Base-by-base conservation (phyloP, 495 filamentous ascomycete species). In the Penicillium fimorum region DNA sequence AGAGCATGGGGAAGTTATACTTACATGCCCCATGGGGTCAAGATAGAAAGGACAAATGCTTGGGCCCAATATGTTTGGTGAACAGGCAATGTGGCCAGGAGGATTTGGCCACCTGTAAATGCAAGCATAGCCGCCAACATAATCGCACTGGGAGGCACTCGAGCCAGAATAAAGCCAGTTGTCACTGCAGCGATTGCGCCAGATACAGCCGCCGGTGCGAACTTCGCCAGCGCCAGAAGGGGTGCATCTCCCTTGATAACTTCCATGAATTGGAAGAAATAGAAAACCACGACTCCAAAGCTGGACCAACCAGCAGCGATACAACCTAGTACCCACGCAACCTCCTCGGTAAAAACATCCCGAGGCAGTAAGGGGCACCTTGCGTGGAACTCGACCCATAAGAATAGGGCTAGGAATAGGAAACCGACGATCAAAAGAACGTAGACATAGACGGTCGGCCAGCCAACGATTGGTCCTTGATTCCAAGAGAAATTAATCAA, bases 401-500 rank as follows among this genome's bases (percentile, higher is more conserved):
- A 70, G 61, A 89, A 89, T 1, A 69, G 47, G 1, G 50, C 69
- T 15, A 87, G 58, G 9, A 78, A 56, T 9, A 84, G 30, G 32
- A 84, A 45, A 2, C 84, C 82, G 18, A 86, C 32, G 29, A 84
- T 77, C n/a, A 89, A 72, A 20, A 81, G 68, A 1, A 76, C 66
- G 53, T 82, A 84, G 43, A 70, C 71, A 48, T 85, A 82, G 0
- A 82, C 75, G 22, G 67, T 64, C 17, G 58, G 30, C 86, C 85
- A 90, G 5, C 83, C 83, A 1, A 81, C 81, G 11, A 80, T 58
- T 0, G 83, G 72, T 0, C 73, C 85, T 57, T 87, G 84, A 54
- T 87, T 88, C 82, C 77, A 83, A 0, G 81, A 72, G 53, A 85
- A 76, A 57, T 85, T 84, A 66, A 84, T 69, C 4, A 88, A 69